phyloP scores from a whole-genome alignment of 78 protist genomes.

The Dictyostelium firmibasis region DNA sequence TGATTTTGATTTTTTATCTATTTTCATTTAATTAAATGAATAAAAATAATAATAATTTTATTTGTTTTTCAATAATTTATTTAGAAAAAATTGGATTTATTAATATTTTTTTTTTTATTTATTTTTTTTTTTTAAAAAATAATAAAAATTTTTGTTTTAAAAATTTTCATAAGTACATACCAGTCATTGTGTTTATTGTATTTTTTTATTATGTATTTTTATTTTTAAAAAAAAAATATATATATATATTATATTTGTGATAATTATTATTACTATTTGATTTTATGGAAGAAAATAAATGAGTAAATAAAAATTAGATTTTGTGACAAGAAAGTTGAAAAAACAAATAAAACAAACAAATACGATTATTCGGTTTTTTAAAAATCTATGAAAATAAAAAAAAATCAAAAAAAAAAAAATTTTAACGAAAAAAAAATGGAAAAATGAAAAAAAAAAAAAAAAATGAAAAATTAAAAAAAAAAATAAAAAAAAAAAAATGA shows the following conservation, averaged over 20 bases:
- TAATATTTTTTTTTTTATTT: not conserved
- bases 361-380: not conserved
- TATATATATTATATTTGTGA: not conserved
- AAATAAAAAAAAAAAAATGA: not conserved
- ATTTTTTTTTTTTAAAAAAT: not conserved
- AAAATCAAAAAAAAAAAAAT: not conserved
- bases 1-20: conserved; percentile 15
- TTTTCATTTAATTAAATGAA: not conserved
- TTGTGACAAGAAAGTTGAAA: not conserved
- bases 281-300: conserved; percentile 22
- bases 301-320: not conserved
- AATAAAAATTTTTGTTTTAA: not conserved
- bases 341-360: not conserved
- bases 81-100: too few species aligned
- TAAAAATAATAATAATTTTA: not conserved
- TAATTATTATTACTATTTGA: conserved; percentile 23
- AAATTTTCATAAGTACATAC: not conserved
- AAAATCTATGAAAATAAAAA: not conserved
- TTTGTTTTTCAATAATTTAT: too few species aligned
- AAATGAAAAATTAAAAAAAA: not conserved
- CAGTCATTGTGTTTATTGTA: not conserved
- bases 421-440: not conserved
- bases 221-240: not conserved
- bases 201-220: too few species aligned
- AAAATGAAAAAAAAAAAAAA: not conserved